Evolutionary conservation across 2,329 filamentous ascomycete genomes (phyloP), one percentile per base, ranked within the genome.

Genomic region (Sporothrix globosa): DNA sequence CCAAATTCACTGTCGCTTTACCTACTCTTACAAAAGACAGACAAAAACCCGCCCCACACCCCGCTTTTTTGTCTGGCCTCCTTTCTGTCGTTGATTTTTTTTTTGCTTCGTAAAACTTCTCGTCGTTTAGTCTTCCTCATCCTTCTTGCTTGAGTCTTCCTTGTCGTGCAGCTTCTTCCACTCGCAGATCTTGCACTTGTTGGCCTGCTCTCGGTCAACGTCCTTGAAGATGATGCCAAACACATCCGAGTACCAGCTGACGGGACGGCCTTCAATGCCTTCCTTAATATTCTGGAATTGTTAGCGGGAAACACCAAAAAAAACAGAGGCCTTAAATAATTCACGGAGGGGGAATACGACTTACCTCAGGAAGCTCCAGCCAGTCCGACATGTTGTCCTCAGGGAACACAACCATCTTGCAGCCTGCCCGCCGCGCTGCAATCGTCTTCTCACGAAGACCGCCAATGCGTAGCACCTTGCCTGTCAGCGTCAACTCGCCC

Each of bases 401-500:
- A 34, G 96, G 96, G 86, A 99, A 99, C 73, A 99, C 90, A 76
- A 99, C 90, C 80, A 89, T 97, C 80, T 91, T 96, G 77, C 93
- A 96, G 69, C 96, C 96, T 27, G 96, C 96, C 74, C 96, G 86
- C 77, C 94, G 88, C 71, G 96, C 96, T 41, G 96, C 96, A 52
- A 99, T 95, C 7, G 96, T 97, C 89, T 99, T 99, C 83, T 99
- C 96, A 61, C 96, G 86, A 75, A 99, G 82, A 0, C 96, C 96
- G 66, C 96, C 96, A 78, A 99, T 99, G 73, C 96, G 87, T 68
- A 99, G 83, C 2, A 99, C 95, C 82, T 99, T 99, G 69, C 96
- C 96, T 1, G 96, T 99, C 68, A 99, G 89, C 1, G 96, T 99
- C 74, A 99, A 84, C 81, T 99, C 96, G 73, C 96, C 96, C 0